A percentile compares a stretch with the other conserved stretches of the same genome.
phyloP scores from a whole-genome alignment of 371 early-diverging fungal species.

The Funneliformis caledonium region DNA sequence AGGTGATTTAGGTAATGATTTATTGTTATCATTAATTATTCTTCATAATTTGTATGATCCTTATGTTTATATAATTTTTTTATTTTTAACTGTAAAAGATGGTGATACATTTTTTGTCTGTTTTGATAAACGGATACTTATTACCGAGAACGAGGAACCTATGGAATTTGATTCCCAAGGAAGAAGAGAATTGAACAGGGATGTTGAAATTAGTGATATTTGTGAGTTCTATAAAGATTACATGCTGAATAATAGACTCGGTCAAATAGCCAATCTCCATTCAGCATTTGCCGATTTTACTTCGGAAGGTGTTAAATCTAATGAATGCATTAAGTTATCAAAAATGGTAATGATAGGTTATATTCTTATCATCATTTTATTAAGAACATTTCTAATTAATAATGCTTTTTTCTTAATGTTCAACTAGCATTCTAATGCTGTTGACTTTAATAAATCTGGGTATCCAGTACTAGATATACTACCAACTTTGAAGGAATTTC shows the following conservation, averaged over 20 bases:
- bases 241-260: constrained; percentile 74
- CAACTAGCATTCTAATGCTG: constrained; percentile 52
- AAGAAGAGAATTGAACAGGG: constrained; percentile 46
- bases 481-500: constrained; percentile 58
- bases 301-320: constrained; percentile 54
- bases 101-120: constrained; percentile 51
- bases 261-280: constrained; percentile 80
- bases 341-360: constrained; percentile 49
- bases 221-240: constrained; percentile 75
- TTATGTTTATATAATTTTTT: not conserved
- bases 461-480: constrained; percentile 52
- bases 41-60: not conserved
- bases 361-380: not conserved
- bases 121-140: constrained; percentile 74
- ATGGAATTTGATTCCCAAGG: constrained; percentile 64
- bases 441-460: constrained; percentile 72
- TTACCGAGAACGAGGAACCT: constrained; percentile 48
- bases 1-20: constrained; percentile 76
- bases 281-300: constrained; percentile 68
- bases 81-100: constrained; percentile 18
- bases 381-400: not conserved
- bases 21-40: not conserved
- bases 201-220: constrained; percentile 61
- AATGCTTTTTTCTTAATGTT: not conserved
- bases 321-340: constrained; percentile 64